These are phyloP conservation scores for Allomyces macrogynus DNA, from an alignment of 192 early-diverging fungal species.

Conservation along the genomic window DNA sequence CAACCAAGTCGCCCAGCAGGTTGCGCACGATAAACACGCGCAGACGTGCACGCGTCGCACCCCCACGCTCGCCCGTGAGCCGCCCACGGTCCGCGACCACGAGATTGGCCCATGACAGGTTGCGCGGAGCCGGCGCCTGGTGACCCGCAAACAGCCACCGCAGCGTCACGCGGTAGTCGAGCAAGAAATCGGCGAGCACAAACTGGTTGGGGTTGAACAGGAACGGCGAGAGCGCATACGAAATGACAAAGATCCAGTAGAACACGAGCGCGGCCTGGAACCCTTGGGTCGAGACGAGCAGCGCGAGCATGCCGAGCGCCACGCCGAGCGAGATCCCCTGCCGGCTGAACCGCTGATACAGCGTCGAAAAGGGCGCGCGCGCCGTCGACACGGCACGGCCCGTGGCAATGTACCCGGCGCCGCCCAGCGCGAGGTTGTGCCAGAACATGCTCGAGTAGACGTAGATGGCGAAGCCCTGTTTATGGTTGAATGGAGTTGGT, in stretches of 20 bases:
- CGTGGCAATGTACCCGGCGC: slow-evolving; percentile 71
- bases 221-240: slow-evolving; percentile 59
- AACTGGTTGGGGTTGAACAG: slow-evolving; percentile 79
- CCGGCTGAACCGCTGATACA: slow-evolving; percentile 54
- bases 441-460: slow-evolving; percentile 62
- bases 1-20: too few relatives aligned
- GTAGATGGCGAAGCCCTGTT: too few relatives aligned
- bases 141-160: background rate
- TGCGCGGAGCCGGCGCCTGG: too few relatives aligned
- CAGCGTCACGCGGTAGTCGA: slow-evolving; percentile 29
- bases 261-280: slow-evolving; percentile 35
- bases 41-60: too few relatives aligned
- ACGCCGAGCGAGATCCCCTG: slow-evolving; percentile 60
- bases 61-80: too few relatives aligned
- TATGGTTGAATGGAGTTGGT: too few relatives aligned
- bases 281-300: background rate
- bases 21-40: too few relatives aligned
- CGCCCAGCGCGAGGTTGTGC: slow-evolving; percentile 57
- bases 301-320: slow-evolving; percentile 48
- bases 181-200: slow-evolving; percentile 52
- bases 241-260: slow-evolving; percentile 61
- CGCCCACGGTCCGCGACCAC: too few relatives aligned
- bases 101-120: too few relatives aligned
- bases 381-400: slow-evolving; percentile 72
- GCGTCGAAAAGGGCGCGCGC: slow-evolving; percentile 44